Evolutionary conservation across 1,284 basidiomycete species (phyloP), one percentile per base, ranked within the genome.

Genomic region (Papiliotrema fonsecae): DNA sequence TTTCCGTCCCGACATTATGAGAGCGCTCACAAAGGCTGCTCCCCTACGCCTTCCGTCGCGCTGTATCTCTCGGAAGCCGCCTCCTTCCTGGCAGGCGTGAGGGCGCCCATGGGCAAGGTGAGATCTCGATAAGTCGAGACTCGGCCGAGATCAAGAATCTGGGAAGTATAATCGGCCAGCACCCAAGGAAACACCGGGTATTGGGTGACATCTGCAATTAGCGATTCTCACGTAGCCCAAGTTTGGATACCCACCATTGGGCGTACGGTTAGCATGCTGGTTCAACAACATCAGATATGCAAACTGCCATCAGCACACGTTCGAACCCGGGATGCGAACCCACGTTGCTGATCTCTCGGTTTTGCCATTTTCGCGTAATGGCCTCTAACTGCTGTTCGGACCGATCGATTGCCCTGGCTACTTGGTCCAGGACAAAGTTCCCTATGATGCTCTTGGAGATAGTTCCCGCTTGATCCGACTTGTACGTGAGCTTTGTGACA

Each of bases 111-210:
- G 0, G 93, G 92, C 52, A 84, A 82, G 2, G 83, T 81, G 6
- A 97, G 77, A 64, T 65, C 56, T 58, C 93, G 81, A 70, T 83
- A 97, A 0, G 82, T 81, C 3, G 78, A 76, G 14, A 79, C 76
- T 13, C 81, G 79, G 2, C 76, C 78, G 13, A 97, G 71, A 64
- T 97, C 86, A 27, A 97, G 76, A 3, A 72, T 78, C 10, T 81
- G 73, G 1, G 90, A 93, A 0, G 78, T 78, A 62, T 96, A 97
- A 62, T 97, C 91, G 50, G 84, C 79, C 36, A 97, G 62, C 14
- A 96, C 83, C 92, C 89, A 76, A 0, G 78, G 92, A 61, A 97
- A 94, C 18, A 97, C 83, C 0, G 93, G 93, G 72, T 94, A 97
- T 63, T 96, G 90, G 0, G 92, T 96, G 6, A 93, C 87, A 74